These are phyloP conservation scores for Paracamarosporium sp. DNA, from an alignment of 2,329 filamentous ascomycete species.

Conservation along the genomic window DNA sequence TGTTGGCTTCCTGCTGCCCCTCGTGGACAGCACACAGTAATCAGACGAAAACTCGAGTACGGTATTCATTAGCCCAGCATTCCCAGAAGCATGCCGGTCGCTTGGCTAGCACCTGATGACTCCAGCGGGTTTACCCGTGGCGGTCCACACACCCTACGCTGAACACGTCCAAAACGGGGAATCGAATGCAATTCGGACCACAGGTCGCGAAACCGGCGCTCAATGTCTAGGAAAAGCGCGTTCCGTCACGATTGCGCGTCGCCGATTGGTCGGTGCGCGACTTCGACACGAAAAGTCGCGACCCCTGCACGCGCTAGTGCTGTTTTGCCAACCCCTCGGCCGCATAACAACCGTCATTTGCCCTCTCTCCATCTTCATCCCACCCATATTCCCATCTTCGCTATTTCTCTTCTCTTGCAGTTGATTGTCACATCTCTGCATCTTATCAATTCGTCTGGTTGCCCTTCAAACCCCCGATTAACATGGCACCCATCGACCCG, in stretches of 20 bases:
- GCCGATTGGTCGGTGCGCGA: conserved; percentile 33
- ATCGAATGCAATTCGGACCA: not conserved
- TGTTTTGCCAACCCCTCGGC: conserved; percentile 35
- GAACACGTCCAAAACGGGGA: not conserved
- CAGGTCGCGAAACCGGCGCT: not conserved
- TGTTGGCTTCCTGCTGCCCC: not conserved
- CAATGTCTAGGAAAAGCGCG: conserved; percentile 11
- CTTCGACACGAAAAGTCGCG: conserved; percentile 31
- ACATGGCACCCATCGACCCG: conserved; percentile 38
- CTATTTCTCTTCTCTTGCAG: conserved; percentile 23
- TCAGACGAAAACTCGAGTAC: not conserved
- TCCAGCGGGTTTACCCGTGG: too few species aligned
- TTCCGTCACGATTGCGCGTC: conserved; percentile 7
- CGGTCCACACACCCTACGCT: not conserved
- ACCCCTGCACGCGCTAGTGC: conserved; percentile 27
- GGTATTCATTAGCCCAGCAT: not conserved
- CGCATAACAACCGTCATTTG: conserved; percentile 31
- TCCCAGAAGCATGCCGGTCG: not conserved
- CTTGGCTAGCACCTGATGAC: not conserved
- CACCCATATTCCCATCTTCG: conserved; percentile 19
- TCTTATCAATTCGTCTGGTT: conserved; percentile 24
- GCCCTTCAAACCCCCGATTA: conserved; percentile 9
- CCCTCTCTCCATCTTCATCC: conserved; percentile 15
- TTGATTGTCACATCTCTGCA: conserved; percentile 26
- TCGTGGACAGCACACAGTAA: not conserved